Evolutionary conservation across 2,329 filamentous ascomycete species (phyloP).

Genomic region (Coniella vitis): DNA sequence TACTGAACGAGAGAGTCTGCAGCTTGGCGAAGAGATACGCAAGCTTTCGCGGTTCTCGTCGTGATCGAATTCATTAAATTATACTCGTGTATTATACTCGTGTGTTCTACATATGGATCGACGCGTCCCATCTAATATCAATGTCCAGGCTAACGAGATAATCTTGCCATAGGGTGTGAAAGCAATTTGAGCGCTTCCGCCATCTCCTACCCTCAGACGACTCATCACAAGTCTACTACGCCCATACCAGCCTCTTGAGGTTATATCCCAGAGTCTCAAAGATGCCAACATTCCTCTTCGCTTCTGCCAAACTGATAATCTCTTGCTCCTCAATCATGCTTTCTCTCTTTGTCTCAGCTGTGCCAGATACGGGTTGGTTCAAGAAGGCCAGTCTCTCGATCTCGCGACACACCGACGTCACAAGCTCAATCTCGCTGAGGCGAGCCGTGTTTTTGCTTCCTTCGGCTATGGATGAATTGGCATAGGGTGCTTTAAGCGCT

Average conservation of each 20-base stretch:
- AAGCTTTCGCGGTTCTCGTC: too few relatives aligned
- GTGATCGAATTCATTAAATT: too few relatives aligned
- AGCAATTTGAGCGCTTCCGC: too few relatives aligned
- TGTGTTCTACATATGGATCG: too few relatives aligned
- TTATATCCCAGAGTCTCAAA: conserved; percentile 83
- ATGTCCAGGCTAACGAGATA: too few relatives aligned
- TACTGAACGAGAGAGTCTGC: too few relatives aligned
- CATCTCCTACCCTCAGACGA: not conserved
- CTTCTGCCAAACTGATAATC: conserved; percentile 79
- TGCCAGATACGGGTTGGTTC: conserved; percentile 32
- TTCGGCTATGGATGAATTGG: conserved; percentile 48
- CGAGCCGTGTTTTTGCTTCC: conserved; percentile 35
- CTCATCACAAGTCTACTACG: conserved; percentile 22
- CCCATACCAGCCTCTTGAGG: conserved; percentile 92
- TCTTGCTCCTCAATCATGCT: conserved; percentile 52
- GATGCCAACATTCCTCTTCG: conserved; percentile 78
- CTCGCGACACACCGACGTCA: conserved; percentile 64
- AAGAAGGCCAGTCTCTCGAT: conserved; percentile 61
- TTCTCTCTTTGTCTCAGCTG: conserved; percentile 36
- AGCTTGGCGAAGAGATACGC: too few relatives aligned
- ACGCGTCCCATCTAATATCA: too few relatives aligned
- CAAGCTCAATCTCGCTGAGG: conserved; percentile 48
- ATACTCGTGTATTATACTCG: too few relatives aligned
- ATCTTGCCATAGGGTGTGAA: not conserved
- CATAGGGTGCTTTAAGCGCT: conserved; percentile 50